phyloP scores from a whole-genome alignment of 2,329 filamentous ascomycete species.

The Neocatenulostroma microsporum region DNA sequence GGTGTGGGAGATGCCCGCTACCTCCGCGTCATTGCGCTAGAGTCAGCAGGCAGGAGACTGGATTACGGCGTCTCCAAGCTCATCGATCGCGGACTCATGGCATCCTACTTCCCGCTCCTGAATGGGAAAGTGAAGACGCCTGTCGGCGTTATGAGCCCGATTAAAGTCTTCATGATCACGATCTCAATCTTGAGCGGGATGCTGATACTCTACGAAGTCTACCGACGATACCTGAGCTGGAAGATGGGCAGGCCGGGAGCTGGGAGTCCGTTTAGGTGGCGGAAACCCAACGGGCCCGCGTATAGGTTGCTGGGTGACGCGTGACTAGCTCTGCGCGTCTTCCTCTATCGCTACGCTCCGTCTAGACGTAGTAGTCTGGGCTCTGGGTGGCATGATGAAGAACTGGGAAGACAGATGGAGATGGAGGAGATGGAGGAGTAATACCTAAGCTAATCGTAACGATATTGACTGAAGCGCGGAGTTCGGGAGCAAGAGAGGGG shows the following conservation, averaged over 20 bases:
- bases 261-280: slow-evolving; percentile 19
- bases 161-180: slow-evolving; percentile 17
- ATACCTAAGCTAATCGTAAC: no score
- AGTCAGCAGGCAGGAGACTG: slow-evolving; percentile 16
- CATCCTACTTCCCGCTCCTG: slow-evolving; percentile 13
- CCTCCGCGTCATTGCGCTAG: slow-evolving; percentile 24
- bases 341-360: no score
- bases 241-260: slow-evolving; percentile 12
- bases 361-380: no score
- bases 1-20: slow-evolving; percentile 15
- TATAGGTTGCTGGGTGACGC: slow-evolving; percentile 18
- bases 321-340: slow-evolving; percentile 30
- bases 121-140: slow-evolving; percentile 4
- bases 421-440: no score
- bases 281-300: slow-evolving; percentile 14
- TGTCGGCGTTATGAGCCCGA: slow-evolving; percentile 9
- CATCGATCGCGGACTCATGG: slow-evolving; percentile 18
- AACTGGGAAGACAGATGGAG: no score
- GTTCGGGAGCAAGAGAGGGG: no score
- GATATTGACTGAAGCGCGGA: no score
- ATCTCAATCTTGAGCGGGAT: slow-evolving; percentile 13
- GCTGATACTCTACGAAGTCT: slow-evolving; percentile 20
- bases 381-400: no score
- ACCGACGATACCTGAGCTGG: slow-evolving; percentile 20
- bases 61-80: slow-evolving; percentile 16